phyloP scores from a whole-genome alignment of 2,329 filamentous ascomycete species.

The Pestalotiopsis sp. region DNA sequence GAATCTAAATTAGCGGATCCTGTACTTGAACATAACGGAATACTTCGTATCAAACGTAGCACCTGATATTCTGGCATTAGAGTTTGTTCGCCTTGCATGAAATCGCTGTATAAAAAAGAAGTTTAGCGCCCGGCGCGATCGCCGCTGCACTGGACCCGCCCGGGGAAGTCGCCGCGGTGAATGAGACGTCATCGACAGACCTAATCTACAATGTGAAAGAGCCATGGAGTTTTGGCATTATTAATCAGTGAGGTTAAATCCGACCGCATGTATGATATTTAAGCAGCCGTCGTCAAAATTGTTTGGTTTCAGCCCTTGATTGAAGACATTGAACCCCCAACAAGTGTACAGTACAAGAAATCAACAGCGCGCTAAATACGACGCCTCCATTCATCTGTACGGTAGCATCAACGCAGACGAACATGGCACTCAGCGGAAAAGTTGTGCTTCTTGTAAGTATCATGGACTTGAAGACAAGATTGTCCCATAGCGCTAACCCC shows the following conservation, averaged over 20 bases:
- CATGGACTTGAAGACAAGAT: too few relatives aligned
- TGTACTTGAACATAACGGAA: too few relatives aligned
- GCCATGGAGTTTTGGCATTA: neutral
- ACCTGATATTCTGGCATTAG: too few relatives aligned
- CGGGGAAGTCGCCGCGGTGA: neutral
- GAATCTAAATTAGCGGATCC: too few relatives aligned
- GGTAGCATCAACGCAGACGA: neutral
- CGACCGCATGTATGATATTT: neutral
- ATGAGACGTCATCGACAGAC: neutral
- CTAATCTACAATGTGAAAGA: neutral
- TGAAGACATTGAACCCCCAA: neutral
- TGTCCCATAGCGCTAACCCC: neutral
- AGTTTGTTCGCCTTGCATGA: too few relatives aligned
- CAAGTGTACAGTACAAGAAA: neutral
- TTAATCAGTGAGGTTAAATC: neutral
- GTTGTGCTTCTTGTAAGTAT: constrained; percentile 3
- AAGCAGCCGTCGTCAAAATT: neutral
- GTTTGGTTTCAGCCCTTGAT: neutral
- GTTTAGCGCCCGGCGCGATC: neutral
- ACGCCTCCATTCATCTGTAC: neutral
- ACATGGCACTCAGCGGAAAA: neutral
- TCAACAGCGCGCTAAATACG: neutral
- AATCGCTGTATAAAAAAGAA: too few relatives aligned
- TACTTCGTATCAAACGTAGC: too few relatives aligned
- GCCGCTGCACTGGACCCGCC: neutral